A percentile compares a stretch with the other conserved stretches of the same genome.
Conservation (phyloP, 495 filamentous ascomycete species). For the Sordaria brevicollis region DNA sequence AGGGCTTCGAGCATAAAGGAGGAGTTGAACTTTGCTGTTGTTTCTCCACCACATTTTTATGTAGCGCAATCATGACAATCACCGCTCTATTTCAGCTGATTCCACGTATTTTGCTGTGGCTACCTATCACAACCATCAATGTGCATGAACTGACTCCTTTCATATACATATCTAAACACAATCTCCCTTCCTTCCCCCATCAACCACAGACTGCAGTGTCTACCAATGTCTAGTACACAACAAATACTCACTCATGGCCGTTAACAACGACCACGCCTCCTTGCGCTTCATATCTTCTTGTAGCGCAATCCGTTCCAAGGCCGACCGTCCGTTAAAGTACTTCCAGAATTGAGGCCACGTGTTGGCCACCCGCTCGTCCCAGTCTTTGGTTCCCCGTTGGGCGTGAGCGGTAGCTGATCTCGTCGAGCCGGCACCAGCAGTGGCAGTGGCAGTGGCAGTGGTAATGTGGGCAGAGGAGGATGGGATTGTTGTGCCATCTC, state of each 20-base stretch:
- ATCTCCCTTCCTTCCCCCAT: background rate
- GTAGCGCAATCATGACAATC: background rate
- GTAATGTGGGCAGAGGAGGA: background rate
- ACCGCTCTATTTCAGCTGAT: background rate
- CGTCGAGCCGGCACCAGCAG: background rate
- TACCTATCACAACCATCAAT: background rate
- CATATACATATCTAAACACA: background rate
- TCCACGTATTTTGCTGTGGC: background rate
- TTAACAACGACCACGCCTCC: constrained; percentile 59
- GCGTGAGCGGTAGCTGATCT: background rate
- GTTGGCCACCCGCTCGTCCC: constrained; percentile 33
- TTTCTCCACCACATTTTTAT: background rate
- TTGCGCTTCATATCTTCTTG: constrained; percentile 79
- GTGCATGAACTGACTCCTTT: no score
- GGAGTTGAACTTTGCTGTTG: background rate
- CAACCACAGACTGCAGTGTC: background rate
- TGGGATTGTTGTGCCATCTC: background rate
- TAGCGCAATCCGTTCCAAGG: constrained; percentile 76
- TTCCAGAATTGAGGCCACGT: constrained; percentile 50
- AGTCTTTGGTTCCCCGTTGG: constrained; percentile 11
- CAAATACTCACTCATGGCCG: constrained; percentile 48
- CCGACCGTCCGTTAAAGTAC: constrained; percentile 81
- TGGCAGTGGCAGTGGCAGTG: background rate
- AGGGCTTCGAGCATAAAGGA: background rate
- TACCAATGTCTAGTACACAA: constrained; percentile 50